Conservation (phyloP, 1,139 yeast species). For the Scheffersomyces segobiensis region DNA sequence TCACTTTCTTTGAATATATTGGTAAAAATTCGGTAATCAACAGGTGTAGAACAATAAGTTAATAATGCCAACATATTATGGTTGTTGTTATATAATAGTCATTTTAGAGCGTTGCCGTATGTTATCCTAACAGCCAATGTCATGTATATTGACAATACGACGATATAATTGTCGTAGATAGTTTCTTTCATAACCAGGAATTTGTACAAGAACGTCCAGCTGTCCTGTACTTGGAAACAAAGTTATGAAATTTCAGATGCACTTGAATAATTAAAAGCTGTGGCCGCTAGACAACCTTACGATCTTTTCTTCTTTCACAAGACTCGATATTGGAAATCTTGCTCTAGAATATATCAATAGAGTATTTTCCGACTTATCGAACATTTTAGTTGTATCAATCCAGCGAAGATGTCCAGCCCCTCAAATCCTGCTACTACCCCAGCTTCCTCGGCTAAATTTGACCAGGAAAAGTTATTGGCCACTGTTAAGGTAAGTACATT, state of each 20-base stretch:
- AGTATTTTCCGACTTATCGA: not conserved
- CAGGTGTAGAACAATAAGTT: not conserved
- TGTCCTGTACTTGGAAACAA: not conserved
- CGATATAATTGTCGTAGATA: not conserved
- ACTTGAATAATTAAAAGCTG: not conserved
- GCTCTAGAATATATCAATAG: not conserved
- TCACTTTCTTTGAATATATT: not conserved
- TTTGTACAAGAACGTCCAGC: not conserved
- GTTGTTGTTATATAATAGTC: not conserved
- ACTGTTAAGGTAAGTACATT: slow-evolving; percentile 10
- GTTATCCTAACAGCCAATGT: not conserved
- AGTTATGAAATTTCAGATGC: not conserved
- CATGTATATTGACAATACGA: not conserved
- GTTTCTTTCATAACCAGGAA: not conserved
- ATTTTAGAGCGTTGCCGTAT: not conserved
- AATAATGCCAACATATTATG: no score
- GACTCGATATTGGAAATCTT: not conserved
- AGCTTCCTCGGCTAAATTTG: slow-evolving; percentile 14
- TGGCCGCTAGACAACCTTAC: not conserved
- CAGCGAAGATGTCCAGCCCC: not conserved
- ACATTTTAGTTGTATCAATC: not conserved
- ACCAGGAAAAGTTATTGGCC: slow-evolving; percentile 10
- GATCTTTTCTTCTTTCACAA: not conserved
- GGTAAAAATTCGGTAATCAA: not conserved
- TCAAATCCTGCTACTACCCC: not conserved